Evolutionary conservation across 1,284 basidiomycete species (phyloP), one percentile per base, ranked within the genome.

Genomic region (Spongispora temasekensis): DNA sequence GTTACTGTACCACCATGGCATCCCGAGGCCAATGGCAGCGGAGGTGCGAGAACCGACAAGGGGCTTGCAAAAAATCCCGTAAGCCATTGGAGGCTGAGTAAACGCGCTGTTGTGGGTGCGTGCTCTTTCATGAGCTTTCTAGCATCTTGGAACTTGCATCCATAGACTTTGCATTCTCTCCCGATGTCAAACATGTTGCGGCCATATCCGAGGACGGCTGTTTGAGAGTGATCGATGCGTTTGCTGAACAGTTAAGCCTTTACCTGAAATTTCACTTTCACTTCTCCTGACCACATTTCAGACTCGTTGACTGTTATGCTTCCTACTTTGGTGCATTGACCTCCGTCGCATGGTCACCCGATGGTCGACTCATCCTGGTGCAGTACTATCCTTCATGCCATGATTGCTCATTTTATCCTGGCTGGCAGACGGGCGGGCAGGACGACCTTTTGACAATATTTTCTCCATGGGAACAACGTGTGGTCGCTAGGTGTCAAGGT

Each of bases 401-500:
- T 5, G 25, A 48, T 55, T 15, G 3, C 42, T 40, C 48, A 53
- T 58, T 48, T 63, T 48, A 13, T 57, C 58, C 31, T 40, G 27
- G 44, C 52, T 48, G 19, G 12, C 64, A 89, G 87, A 88, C 88
- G 1, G 91, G 91, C n/a, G 91, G 91, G 0, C 88, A 98, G 80
- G 97, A 99, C 72, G 97, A 99, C 71, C 82, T 99, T 13, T 81
- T 98, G 53, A 97, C 95, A 1, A 91, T 97, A 62, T 93, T 94
- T 72, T 94, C 95, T 0, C 93, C 94, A 1, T 91, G 90, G 82
- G 95, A 97, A 71, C 90, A 93, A 69, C 86, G 94, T 10, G 88
- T 98, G 15, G 87, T 99, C n/a, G 97, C 97, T 4, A 84, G 96
- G 54, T 98, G 96, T 77, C 95, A 98, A 76, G 97, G 97, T 0